Percentiles rank a stretch among this genome's conserved stretches.
Evolutionary conservation across 2,329 filamentous ascomycete genomes (phyloP).

Genomic region (Dryadomyces quercivorus): DNA sequence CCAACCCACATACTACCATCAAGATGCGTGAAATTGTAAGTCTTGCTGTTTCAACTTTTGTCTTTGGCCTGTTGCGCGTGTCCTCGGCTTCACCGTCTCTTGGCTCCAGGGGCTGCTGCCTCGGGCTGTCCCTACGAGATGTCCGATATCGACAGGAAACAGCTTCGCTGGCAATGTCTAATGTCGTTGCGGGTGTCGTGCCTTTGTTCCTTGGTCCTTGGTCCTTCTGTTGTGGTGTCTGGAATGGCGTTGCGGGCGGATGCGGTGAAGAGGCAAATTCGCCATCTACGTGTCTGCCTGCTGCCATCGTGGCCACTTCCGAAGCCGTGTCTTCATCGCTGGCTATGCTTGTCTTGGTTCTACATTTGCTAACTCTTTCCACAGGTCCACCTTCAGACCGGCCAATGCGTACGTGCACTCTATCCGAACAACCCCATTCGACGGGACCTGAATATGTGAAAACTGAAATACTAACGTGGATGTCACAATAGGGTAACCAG

Average conservation of each 20-base stretch:
- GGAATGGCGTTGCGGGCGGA: no score
- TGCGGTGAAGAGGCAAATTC: no score
- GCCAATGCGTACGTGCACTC: conserved; percentile 75
- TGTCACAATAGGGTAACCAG: conserved; percentile 78
- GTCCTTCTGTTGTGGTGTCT: no score
- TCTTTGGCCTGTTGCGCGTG: background rate
- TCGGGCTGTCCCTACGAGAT: background rate
- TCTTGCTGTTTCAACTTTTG: conserved; percentile 14
- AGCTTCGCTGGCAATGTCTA: no score
- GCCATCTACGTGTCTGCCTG: no score
- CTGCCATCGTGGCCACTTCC: no score
- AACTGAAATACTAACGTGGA: conserved; percentile 19
- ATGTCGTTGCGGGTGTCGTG: no score
- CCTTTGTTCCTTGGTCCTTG: no score
- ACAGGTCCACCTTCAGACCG: conserved; percentile 99
- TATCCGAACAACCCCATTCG: background rate
- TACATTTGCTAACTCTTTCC: conserved; percentile 16
- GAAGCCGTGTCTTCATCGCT: no score
- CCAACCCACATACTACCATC: conserved; percentile 18
- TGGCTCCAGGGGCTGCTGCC: background rate
- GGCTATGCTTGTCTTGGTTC: no score
- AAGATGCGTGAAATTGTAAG: conserved; percentile 67
- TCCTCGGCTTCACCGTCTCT: conserved; percentile 3
- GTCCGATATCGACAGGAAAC: no score
- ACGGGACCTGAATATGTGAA: background rate